Conservation (phyloP, 345 rosid genomes). For the Triadica sebifera region DNA sequence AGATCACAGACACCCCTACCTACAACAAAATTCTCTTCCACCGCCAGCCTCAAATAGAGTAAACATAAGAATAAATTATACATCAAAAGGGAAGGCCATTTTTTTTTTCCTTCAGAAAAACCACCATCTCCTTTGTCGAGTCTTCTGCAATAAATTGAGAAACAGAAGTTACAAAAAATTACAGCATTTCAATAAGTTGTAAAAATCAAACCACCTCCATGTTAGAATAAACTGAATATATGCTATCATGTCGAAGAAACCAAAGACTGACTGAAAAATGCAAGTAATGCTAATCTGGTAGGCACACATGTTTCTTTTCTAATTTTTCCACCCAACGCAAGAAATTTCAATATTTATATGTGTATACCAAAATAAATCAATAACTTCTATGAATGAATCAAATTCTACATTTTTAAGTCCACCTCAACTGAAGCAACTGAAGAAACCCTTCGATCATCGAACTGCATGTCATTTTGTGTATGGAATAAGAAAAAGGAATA, state of each 20-base stretch:
- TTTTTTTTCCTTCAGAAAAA: slow-evolving; percentile 58
- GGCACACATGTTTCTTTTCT: background rate
- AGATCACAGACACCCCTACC: too few species aligned
- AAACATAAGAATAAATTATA: background rate
- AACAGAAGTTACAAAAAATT: background rate
- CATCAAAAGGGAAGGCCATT: background rate
- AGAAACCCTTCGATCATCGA: background rate
- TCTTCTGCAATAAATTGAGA: slow-evolving; percentile 35
- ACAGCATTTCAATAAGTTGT: background rate
- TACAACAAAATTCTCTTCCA: background rate
- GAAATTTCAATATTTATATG: background rate
- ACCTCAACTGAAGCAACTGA: background rate
- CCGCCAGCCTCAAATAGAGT: background rate
- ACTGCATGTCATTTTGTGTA: background rate
- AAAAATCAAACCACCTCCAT: background rate
- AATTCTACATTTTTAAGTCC: background rate
- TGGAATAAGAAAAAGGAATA: too few species aligned
- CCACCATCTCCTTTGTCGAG: slow-evolving; percentile 63
- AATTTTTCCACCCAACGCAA: background rate
- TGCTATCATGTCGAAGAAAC: background rate
- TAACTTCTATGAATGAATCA: background rate
- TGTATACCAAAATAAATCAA: background rate
- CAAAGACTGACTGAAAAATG: background rate
- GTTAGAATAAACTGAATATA: too few species aligned
- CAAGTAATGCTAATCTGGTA: background rate